phyloP scores from a whole-genome alignment of 164 flowering plant species.

The Stephania japonica region DNA sequence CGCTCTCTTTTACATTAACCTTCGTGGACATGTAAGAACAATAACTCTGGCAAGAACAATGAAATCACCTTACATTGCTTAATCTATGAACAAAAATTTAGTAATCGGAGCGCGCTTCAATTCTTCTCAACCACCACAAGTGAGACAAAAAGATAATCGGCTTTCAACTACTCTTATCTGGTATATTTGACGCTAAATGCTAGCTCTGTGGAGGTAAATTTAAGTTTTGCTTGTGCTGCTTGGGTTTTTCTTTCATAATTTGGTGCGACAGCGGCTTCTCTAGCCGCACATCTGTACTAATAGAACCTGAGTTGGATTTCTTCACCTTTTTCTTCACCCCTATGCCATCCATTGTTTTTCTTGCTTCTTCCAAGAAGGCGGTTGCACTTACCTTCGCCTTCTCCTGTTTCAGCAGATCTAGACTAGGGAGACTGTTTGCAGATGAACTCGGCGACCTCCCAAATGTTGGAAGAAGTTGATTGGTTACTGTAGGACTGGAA shows the following conservation, averaged over 20 bases:
- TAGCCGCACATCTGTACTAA: conserved; percentile 25
- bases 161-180: background rate
- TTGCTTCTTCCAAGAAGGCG: conserved; percentile 22
- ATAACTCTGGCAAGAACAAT: background rate
- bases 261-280: conserved; percentile 30
- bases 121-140: background rate
- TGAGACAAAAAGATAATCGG: background rate
- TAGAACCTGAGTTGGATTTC: conserved; percentile 31
- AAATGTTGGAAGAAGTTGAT: conserved; percentile 3
- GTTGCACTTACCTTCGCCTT: conserved; percentile 33
- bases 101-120: background rate
- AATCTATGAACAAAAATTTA: background rate
- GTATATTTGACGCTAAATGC: conserved; percentile 7
- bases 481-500: conserved; percentile 15
- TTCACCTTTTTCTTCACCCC: conserved; percentile 43
- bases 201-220: conserved; percentile 8
- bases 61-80: background rate
- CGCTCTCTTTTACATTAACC: background rate
- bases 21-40: background rate
- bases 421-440: conserved; percentile 12
- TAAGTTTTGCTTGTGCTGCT: conserved; percentile 27
- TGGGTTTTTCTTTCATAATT: conserved; percentile 32
- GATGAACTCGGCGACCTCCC: conserved; percentile 25
- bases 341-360: conserved; percentile 21
- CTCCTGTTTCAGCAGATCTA: conserved; percentile 41